phyloP scores from a whole-genome alignment of 139 green algal genomes.

The Coccomyxa sp. region DNA sequence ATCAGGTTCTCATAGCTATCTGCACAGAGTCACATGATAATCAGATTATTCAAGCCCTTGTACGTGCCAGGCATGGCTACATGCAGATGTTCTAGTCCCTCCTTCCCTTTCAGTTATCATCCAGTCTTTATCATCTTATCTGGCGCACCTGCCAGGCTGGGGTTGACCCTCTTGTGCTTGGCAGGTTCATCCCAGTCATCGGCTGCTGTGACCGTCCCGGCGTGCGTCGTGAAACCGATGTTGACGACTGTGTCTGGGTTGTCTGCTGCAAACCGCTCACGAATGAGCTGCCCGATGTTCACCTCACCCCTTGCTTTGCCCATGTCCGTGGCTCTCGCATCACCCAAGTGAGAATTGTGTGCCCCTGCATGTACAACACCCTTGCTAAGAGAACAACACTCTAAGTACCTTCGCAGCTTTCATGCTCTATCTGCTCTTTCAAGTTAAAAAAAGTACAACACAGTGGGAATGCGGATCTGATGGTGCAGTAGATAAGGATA shows the following conservation, averaged over 20 bases:
- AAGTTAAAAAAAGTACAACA: too few species aligned
- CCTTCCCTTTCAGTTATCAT: background rate
- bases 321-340: conserved; percentile 60
- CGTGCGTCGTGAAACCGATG: conserved; percentile 50
- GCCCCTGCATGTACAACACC: conserved; percentile 22
- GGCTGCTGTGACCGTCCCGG: conserved; percentile 49
- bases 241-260: background rate
- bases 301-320: conserved; percentile 39
- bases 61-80: background rate
- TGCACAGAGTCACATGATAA: background rate
- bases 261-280: conserved; percentile 26
- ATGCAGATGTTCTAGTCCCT: background rate
- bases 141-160: conserved; percentile 10
- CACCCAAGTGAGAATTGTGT: conserved; percentile 63
- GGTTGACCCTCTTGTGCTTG: conserved; percentile 12
- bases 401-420: background rate
- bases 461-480: too few species aligned
- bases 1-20: conserved; percentile 22
- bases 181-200: conserved; percentile 50
- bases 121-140: background rate
- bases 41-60: background rate
- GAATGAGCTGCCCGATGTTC: conserved; percentile 60
- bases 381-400: background rate
- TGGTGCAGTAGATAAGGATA: too few species aligned
- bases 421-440: too few species aligned